Conservation (phyloP, 495 filamentous ascomycete species). For the Neurospora sublineolata region DNA sequence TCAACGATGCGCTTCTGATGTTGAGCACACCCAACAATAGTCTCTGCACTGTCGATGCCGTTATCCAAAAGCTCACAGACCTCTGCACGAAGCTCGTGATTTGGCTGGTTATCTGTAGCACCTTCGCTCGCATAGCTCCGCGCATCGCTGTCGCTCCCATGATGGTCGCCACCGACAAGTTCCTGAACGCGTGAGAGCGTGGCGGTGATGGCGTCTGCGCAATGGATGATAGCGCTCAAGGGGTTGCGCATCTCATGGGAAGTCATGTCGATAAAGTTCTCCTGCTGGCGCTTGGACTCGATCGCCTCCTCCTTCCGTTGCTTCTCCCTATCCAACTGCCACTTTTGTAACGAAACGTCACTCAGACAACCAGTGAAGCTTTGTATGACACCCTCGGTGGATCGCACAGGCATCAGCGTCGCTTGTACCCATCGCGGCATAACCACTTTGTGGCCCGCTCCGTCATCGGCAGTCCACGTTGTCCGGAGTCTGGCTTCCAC, state of each 20-base stretch:
- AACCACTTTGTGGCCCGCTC: constrained; percentile 16
- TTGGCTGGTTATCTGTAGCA: neutral
- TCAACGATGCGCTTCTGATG: constrained; percentile 76
- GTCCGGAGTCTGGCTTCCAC: constrained; percentile 26
- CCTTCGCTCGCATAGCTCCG: neutral
- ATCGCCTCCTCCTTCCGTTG: constrained; percentile 33
- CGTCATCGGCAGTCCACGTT: constrained; percentile 20
- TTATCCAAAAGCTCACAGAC: constrained; percentile 32
- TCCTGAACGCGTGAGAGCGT: constrained; percentile 21
- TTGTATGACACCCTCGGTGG: constrained; percentile 19
- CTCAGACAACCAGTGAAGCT: constrained; percentile 28
- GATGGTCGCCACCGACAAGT: constrained; percentile 8
- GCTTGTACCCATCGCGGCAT: constrained; percentile 24
- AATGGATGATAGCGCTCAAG: constrained; percentile 59
- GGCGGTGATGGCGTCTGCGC: constrained; percentile 43
- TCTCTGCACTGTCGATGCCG: constrained; percentile 59
- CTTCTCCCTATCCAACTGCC: constrained; percentile 27
- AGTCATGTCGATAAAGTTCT: constrained; percentile 71
- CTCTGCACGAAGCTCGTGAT: constrained; percentile 9
- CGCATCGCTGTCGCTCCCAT: neutral
- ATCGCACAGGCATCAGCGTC: constrained; percentile 25
- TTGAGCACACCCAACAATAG: constrained; percentile 60
- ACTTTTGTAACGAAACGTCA: constrained; percentile 28
- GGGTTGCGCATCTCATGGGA: constrained; percentile 72
- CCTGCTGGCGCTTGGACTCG: constrained; percentile 37